Percentiles rank a stretch among this genome's conserved stretches.
These are phyloP conservation scores for Dactylonectria macrodidyma DNA, from an alignment of 2,329 filamentous ascomycete genomes.

Conservation along the genomic window DNA sequence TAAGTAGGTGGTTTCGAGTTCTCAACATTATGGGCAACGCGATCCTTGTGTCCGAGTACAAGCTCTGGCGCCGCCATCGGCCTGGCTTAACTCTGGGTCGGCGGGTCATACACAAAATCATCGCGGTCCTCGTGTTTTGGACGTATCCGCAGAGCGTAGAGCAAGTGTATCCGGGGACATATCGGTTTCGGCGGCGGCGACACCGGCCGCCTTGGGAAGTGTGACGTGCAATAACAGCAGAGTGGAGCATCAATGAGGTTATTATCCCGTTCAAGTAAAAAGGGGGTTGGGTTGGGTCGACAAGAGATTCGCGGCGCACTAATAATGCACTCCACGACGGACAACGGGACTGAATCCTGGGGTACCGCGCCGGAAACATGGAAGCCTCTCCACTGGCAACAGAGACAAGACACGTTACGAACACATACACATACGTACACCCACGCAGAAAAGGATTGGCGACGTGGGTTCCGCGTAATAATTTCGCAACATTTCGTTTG, in stretches of 20 bases:
- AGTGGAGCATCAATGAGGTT: conserved; percentile 2
- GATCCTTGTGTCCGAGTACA: conserved; percentile 55
- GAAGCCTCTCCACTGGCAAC: conserved; percentile 17
- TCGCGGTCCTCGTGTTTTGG: conserved; percentile 56
- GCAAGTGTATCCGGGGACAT: conserved; percentile 54
- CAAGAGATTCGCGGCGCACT: conserved; percentile 26
- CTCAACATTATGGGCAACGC: conserved; percentile 58
- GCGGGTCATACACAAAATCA: conserved; percentile 46
- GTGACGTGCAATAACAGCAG: conserved; percentile 6
- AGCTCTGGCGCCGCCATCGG: conserved; percentile 55
- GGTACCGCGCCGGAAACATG: conserved; percentile 43
- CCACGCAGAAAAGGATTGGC: conserved; percentile 14
- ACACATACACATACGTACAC: conserved; percentile 7
- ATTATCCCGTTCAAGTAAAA: conserved; percentile 24
- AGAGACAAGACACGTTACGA: no score
- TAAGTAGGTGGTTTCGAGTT: conserved; percentile 53
- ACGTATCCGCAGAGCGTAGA: conserved; percentile 59
- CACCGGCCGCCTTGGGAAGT: conserved; percentile 3
- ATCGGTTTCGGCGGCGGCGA: conserved; percentile 41
- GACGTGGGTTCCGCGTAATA: conserved; percentile 19
- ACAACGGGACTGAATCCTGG: conserved; percentile 36
- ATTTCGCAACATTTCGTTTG: conserved; percentile 2
- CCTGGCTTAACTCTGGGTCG: conserved; percentile 47
- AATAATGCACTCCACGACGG: conserved; percentile 29
- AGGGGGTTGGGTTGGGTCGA: conserved; percentile 16